Conservation (phyloP, 2,329 filamentous ascomycete genomes). For the Apiospora phragmitis region DNA sequence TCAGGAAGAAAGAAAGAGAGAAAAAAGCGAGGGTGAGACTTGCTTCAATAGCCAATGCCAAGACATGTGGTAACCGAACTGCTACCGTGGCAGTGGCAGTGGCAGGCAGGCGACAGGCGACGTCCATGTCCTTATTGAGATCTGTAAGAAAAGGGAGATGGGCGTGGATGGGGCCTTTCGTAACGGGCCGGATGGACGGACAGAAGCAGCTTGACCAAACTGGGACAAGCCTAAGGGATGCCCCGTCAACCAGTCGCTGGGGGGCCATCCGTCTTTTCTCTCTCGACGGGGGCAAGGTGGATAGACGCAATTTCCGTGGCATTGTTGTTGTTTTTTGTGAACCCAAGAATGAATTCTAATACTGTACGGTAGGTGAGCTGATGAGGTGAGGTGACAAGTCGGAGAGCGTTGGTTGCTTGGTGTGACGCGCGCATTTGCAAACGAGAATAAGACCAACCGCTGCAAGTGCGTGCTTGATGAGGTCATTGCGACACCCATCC, state of each 20-base stretch:
- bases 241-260: slow-evolving; percentile 5
- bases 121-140: background rate
- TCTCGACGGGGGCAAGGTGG: background rate
- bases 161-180: background rate
- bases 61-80: background rate
- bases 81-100: background rate
- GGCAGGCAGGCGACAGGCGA: background rate
- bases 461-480: background rate
- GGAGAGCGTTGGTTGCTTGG: slow-evolving; percentile 1
- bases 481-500: background rate
- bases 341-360: background rate
- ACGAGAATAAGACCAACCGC: background rate
- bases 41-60: background rate
- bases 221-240: slow-evolving; percentile 1
- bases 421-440: background rate
- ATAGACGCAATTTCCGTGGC: slow-evolving; percentile 3
- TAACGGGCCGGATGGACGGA: slow-evolving; percentile 5
- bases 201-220: background rate
- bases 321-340: slow-evolving; percentile 1
- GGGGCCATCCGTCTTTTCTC: background rate
- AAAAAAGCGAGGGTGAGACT: background rate
- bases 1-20: background rate
- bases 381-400: no score
- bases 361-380: background rate
- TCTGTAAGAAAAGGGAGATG: slow-evolving; percentile 2